A percentile compares a stretch with the other conserved stretches of the same genome.
These are phyloP conservation scores for Aspergillus quadricinctus DNA, from an alignment of 2,329 filamentous ascomycete genomes.

Conservation along the genomic window DNA sequence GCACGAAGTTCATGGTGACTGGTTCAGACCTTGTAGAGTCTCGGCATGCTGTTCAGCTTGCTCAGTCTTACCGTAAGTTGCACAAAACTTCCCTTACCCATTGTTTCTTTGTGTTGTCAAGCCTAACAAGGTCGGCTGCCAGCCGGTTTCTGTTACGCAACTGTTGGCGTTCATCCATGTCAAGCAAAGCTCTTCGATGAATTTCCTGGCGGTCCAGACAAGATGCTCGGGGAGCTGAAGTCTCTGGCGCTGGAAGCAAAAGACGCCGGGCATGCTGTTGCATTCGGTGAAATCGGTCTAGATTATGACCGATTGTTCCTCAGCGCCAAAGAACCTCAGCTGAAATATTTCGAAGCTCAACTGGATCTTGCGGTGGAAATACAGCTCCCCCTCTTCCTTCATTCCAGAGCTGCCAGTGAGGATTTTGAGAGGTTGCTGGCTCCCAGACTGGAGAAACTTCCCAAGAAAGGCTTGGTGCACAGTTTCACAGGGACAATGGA, in stretches of 20 bases:
- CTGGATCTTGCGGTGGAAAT: constrained; percentile 71
- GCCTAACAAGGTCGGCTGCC: constrained; percentile 9
- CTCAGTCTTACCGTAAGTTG: constrained; percentile 66
- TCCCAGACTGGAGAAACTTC: constrained; percentile 60
- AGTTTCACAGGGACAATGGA: constrained; percentile 86
- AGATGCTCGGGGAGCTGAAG: constrained; percentile 55
- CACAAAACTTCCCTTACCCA: not conserved
- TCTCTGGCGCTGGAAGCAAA: constrained; percentile 60
- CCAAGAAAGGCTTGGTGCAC: constrained; percentile 80
- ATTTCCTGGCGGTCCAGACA: constrained; percentile 43
- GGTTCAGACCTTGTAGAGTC: constrained; percentile 82
- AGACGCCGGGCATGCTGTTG: constrained; percentile 58
- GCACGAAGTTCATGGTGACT: constrained; percentile 85
- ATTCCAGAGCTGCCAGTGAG: constrained; percentile 78
- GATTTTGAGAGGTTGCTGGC: constrained; percentile 76
- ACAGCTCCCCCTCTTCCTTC: constrained; percentile 83
- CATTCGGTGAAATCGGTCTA: constrained; percentile 91
- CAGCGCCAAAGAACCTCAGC: constrained; percentile 71
- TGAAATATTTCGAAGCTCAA: constrained; percentile 80
- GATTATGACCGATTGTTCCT: constrained; percentile 92
- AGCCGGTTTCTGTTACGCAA: constrained; percentile 82
- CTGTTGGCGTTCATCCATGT: constrained; percentile 92
- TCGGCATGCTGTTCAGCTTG: constrained; percentile 66
- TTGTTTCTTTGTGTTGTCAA: constrained; percentile 8
- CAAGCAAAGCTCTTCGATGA: constrained; percentile 72